phyloP scores from a whole-genome alignment of 768 basidiomycete species.

The Suillus cothurnatus region DNA sequence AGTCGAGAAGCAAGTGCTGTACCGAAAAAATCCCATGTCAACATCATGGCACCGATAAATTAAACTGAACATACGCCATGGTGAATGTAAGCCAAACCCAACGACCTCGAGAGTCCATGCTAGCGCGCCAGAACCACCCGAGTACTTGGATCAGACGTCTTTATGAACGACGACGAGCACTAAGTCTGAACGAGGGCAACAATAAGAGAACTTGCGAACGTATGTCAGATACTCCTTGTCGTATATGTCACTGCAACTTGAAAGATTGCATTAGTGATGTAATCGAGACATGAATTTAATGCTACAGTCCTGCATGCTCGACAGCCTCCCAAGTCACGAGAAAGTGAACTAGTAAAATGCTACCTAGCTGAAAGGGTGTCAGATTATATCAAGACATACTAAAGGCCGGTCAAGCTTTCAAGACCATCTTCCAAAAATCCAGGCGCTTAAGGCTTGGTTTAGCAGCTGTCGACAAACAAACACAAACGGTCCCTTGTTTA shows the following conservation, averaged over 20 bases:
- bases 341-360: constrained; percentile 66
- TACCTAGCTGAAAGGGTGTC: not conserved
- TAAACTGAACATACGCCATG: constrained; percentile 67
- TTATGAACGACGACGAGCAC: constrained; percentile 85
- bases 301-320: constrained; percentile 93
- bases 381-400: constrained; percentile 47
- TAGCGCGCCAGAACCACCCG: constrained; percentile 94
- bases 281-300: not conserved
- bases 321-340: constrained; percentile 97
- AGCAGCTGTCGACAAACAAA: too few relatives aligned
- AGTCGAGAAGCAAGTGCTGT: constrained; percentile 90
- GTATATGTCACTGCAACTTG: constrained; percentile 77
- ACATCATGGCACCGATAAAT: constrained; percentile 4
- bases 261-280: constrained; percentile 5
- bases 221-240: constrained; percentile 85
- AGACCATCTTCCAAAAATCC: too few relatives aligned
- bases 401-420: too few relatives aligned
- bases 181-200: constrained; percentile 71
- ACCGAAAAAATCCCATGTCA: not conserved
- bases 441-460: too few relatives aligned
- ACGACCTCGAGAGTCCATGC: constrained; percentile 90
- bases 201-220: constrained; percentile 67
- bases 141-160: constrained; percentile 95
- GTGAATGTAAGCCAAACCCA: constrained; percentile 82
- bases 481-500: too few relatives aligned